Evolutionary conservation across 768 basidiomycete genomes (phyloP).

Genomic region (Candolleomyces efflorescens): DNA sequence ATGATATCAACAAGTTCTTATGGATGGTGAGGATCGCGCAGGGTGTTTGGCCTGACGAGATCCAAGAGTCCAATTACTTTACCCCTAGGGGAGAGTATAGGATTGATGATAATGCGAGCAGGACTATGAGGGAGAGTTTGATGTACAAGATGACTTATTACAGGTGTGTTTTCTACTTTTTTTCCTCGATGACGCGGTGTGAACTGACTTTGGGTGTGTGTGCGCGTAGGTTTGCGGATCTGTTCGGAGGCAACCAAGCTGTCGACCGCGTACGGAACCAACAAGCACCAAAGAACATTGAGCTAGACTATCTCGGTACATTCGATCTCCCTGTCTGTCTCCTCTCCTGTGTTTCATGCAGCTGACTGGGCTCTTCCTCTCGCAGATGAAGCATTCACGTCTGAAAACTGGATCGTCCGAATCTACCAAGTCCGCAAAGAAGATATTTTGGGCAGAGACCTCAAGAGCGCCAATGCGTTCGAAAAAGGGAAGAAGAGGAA

Average conservation of each 20-base stretch:
- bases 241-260: conserved; percentile 72
- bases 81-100: conserved; percentile 90
- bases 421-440: conserved; percentile 96
- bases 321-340: conserved; percentile 11
- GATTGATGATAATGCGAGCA: conserved; percentile 79
- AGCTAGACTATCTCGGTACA: conserved; percentile 84
- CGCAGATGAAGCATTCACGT: conserved; percentile 5
- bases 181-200: background rate
- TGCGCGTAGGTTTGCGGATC: conserved; percentile 71
- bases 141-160: conserved; percentile 99
- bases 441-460: conserved; percentile 85
- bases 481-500: conserved; percentile 86
- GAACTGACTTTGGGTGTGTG: conserved; percentile 4
- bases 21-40: conserved; percentile 98
- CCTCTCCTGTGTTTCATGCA: background rate
- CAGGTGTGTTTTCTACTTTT: conserved; percentile 48
- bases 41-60: conserved; percentile 97
- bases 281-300: conserved; percentile 68
- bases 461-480: conserved; percentile 85
- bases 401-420: conserved; percentile 43
- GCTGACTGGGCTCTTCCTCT: conserved; percentile 29
- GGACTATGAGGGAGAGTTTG: conserved; percentile 89
- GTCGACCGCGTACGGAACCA: conserved; percentile 90
- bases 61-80: conserved; percentile 94
- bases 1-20: conserved; percentile 99